Evolutionary conservation across 441 rosid genomes (phyloP).

Genomic region (Croton laevigatus): DNA sequence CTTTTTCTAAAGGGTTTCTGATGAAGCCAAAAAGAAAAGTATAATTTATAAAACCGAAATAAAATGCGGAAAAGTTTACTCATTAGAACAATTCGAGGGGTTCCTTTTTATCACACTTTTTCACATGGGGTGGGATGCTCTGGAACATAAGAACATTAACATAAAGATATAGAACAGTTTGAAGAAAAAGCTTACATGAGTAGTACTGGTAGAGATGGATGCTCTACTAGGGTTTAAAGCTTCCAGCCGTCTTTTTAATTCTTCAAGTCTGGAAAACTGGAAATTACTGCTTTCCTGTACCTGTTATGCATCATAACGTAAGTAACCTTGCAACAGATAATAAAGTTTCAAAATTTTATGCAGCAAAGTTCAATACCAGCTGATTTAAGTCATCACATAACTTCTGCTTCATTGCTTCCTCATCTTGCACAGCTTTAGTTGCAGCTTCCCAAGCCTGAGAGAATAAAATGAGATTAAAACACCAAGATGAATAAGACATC

Average conservation of each 20-base stretch:
- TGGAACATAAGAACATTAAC: conserved; percentile 7
- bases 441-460: conserved; percentile 77
- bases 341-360: conserved; percentile 12
- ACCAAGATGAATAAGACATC: conserved; percentile 10
- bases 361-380: conserved; percentile 50
- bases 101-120: neutral
- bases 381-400: conserved; percentile 77
- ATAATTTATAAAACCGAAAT: too few relatives aligned
- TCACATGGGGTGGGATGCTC: neutral
- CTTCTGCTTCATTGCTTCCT: conserved; percentile 76
- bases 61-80: neutral
- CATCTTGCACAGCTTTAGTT: conserved; percentile 59
- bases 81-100: neutral
- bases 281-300: conserved; percentile 87
- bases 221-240: conserved; percentile 74
- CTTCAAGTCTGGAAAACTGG: conserved; percentile 85
- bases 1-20: too few relatives aligned
- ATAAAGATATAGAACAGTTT: conserved; percentile 13
- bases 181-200: conserved; percentile 42
- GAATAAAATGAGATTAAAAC: conserved; percentile 10
- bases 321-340: conserved; percentile 5
- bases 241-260: conserved; percentile 75
- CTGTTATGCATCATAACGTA: conserved; percentile 31
- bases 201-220: conserved; percentile 43
- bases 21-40: neutral